Percentiles rank a stretch among this genome's conserved stretches.
Conservation (phyloP, 805 yeast species). For the Komagataella mondaviorum region DNA sequence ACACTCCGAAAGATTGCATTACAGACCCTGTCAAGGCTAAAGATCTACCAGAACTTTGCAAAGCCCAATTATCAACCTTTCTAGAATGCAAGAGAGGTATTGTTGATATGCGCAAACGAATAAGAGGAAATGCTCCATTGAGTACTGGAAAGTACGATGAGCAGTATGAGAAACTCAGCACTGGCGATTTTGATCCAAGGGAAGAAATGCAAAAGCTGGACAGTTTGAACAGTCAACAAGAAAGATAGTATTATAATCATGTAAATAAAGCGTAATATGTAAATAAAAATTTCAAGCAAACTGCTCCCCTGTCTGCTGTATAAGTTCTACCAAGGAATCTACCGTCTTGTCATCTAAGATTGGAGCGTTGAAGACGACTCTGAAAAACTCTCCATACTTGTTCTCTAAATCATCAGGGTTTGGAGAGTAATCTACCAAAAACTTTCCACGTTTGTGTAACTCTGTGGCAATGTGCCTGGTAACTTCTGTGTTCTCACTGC, state of each 20-base stretch:
- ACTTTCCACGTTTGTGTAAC: slow-evolving; percentile 50
- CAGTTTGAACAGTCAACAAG: slow-evolving; percentile 35
- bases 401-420: slow-evolving; percentile 32
- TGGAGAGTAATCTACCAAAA: slow-evolving; percentile 71
- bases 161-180: slow-evolving; percentile 62
- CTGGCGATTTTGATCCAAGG: slow-evolving; percentile 71
- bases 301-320: not conserved
- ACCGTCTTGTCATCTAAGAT: slow-evolving; percentile 27
- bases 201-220: slow-evolving; percentile 70
- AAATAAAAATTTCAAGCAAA: not conserved
- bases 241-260: slow-evolving; percentile 17
- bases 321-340: slow-evolving; percentile 25
- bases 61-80: slow-evolving; percentile 72
- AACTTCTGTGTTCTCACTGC: slow-evolving; percentile 29
- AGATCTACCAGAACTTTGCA: slow-evolving; percentile 79
- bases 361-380: slow-evolving; percentile 77
- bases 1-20: slow-evolving; percentile 81
- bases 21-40: slow-evolving; percentile 64
- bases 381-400: slow-evolving; percentile 61
- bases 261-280: not conserved
- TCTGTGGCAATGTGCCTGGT: slow-evolving; percentile 52
- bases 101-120: slow-evolving; percentile 83
- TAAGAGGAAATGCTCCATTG: slow-evolving; percentile 86
- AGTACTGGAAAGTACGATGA: slow-evolving; percentile 91
- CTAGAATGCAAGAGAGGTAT: slow-evolving; percentile 86